A percentile compares a stretch with the other conserved stretches of the same genome.
These are phyloP conservation scores for Inga oerstediana DNA, from an alignment of 306 rosid species.

Conservation along the genomic window DNA sequence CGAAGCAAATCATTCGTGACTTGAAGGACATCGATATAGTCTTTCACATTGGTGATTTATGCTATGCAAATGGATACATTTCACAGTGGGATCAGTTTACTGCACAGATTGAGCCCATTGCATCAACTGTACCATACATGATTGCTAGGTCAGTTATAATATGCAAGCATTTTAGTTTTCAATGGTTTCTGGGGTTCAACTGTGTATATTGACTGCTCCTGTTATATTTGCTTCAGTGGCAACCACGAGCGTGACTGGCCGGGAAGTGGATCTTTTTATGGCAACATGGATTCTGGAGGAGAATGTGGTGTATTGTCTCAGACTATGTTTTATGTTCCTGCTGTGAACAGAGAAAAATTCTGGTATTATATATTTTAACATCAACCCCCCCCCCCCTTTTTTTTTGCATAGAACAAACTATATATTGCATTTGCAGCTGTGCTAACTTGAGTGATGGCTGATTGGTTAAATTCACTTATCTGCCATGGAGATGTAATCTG, in stretches of 20 bases:
- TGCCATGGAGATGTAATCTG: not conserved
- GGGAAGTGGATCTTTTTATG: slow-evolving; percentile 78
- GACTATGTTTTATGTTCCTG: slow-evolving; percentile 90
- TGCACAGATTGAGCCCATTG: slow-evolving; percentile 91
- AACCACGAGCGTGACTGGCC: slow-evolving; percentile 99
- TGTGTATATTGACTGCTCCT: slow-evolving; percentile 36
- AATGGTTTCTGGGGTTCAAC: slow-evolving; percentile 6
- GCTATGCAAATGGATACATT: slow-evolving; percentile 91
- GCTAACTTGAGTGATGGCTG: not conserved
- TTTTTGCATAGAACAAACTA: slow-evolving; percentile 14
- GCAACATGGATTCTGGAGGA: slow-evolving; percentile 86
- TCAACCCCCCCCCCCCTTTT: not conserved
- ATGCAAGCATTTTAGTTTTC: not conserved
- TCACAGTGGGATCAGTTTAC: slow-evolving; percentile 99
- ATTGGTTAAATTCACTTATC: slow-evolving; percentile 23
- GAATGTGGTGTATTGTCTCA: slow-evolving; percentile 92
- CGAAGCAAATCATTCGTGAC: slow-evolving; percentile 72
- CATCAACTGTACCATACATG: slow-evolving; percentile 93
- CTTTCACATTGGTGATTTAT: slow-evolving; percentile 89
- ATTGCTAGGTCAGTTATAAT: slow-evolving; percentile 64
- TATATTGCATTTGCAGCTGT: not conserved
- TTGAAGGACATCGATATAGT: slow-evolving; percentile 74
- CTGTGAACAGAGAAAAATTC: slow-evolving; percentile 83
- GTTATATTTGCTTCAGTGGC: slow-evolving; percentile 57
- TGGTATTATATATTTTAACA: slow-evolving; percentile 52